Base-by-base conservation (phyloP, 1,139 yeast genomes). In the Hemisphaericaspora xylofermentans region DNA sequence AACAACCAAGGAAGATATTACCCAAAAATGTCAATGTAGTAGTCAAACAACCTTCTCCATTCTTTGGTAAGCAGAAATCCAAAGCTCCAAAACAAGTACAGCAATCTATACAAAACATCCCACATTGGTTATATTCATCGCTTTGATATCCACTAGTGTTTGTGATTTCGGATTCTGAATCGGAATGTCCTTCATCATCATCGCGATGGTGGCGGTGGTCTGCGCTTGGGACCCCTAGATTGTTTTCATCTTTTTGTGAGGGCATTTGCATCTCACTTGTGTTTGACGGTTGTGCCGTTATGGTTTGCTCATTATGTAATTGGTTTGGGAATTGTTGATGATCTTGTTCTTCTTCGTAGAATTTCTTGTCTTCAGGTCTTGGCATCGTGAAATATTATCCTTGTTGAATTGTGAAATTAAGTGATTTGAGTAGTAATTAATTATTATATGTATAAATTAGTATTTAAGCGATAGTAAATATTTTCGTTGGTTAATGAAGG, bases 61-160 rank as follows among this genome's bases (percentile, higher is more conserved):
- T 58, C 31, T 64, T 50, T 9, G 78, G 77, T 49, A 74, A 71
- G 51, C 74, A 71, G 5, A 61, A 52, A 38, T 68, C 71, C 36
- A 65, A 63, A 39, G 69, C 54, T 1, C 78, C 77, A 43, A 71
- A 72, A 48, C 78, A 72, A 12, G 64, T 46, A 42, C 58, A 56
- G 38, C 55, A 58, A 43, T 71, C 76, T 37, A 66, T 50, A 46
- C 74, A 70, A 45, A 71, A 71, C 46, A 71, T 76, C 4, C 72
- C 55, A 48, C 78, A 72, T 45, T 72, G 76, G 48, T 69, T 68
- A 25, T 52, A 38, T 6, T 18, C n/a, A 12, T 67, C 64, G 40
- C 65, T 50, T 6, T 61, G 62, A 45, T 65, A 68, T 4, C 74
- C 74, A 34, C 71, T 64, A 5, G 56, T 63, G n/a, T 44, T 52